Percentiles rank a stretch among this genome's conserved stretches.
phyloP scores from a whole-genome alignment of 129 eudicot species.

The Artemisia tridentata region DNA sequence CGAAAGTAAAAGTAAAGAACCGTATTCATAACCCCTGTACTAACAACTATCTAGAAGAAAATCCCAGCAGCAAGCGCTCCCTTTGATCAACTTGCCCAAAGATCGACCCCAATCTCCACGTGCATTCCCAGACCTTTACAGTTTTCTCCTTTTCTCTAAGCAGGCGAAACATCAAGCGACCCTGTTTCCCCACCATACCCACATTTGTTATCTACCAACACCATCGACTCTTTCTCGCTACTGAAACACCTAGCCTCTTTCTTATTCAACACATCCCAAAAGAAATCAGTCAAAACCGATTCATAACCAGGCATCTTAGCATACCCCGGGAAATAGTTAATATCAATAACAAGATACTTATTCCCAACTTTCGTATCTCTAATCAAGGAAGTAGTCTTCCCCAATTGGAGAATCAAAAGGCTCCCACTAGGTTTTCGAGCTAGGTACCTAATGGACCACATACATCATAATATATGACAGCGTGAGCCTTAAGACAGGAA shows the following conservation, averaged over 20 bases:
- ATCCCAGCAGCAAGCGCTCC: conserved; percentile 22
- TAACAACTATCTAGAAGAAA: conserved; percentile 37
- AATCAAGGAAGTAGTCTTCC: too few species aligned
- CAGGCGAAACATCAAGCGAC: conserved; percentile 34
- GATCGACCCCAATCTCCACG: conserved; percentile 20
- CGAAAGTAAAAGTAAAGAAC: conserved; percentile 27
- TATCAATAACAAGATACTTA: conserved; percentile 65
- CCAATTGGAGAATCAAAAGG: too few species aligned
- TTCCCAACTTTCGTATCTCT: conserved; percentile 57
- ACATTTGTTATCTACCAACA: conserved; percentile 41
- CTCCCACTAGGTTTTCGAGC: too few species aligned
- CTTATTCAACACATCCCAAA: conserved; percentile 53
- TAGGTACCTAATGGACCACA: too few species aligned
- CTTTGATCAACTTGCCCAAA: conserved; percentile 22
- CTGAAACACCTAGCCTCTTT: conserved; percentile 35
- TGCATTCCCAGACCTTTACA: conserved; percentile 2
- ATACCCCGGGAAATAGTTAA: conserved; percentile 77
- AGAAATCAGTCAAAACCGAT: conserved; percentile 53
- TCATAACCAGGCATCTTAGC: conserved; percentile 71
- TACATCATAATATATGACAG: too few species aligned
- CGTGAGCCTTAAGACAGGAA: too few species aligned
- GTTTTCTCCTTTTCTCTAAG: conserved; percentile 20
- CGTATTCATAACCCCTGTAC: conserved; percentile 61
- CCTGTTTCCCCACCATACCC: conserved; percentile 28
- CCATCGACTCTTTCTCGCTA: conserved; percentile 33